Evolutionary conservation across 1,139 yeast species (phyloP).

Genomic region (Blastobotrys illinoisensis): DNA sequence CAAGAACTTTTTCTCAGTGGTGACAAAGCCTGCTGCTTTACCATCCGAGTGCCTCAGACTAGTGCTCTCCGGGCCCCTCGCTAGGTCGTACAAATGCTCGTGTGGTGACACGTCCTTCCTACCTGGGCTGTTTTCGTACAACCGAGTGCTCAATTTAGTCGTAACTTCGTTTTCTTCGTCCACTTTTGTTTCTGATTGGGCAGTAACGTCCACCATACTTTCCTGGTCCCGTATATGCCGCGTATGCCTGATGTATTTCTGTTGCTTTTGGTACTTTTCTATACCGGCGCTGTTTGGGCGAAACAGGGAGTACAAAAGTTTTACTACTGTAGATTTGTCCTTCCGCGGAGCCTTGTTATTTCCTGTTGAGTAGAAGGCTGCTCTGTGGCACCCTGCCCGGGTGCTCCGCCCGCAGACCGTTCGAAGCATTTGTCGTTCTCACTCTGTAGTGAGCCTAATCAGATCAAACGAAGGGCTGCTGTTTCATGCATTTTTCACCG

Average conservation of each 20-base stretch:
- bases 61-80: background rate
- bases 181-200: background rate
- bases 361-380: background rate
- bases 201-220: background rate
- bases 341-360: background rate
- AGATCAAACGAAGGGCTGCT: background rate
- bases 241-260: background rate
- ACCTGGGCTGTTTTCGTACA: background rate
- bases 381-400: background rate
- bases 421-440: background rate
- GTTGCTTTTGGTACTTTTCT: background rate
- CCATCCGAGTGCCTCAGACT: background rate
- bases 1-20: constrained; percentile 1
- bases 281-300: background rate
- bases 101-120: background rate
- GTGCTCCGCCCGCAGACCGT: background rate
- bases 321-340: background rate
- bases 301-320: background rate
- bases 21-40: background rate
- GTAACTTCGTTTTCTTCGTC: background rate
- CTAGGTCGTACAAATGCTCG: background rate
- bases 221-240: background rate
- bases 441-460: background rate
- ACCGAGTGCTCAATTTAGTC: background rate
- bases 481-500: background rate